Evolutionary conservation across 2,329 filamentous ascomycete species (phyloP), one percentile per base, ranked within the genome.

Genomic region (Stagonosporopsis rhizophila): DNA sequence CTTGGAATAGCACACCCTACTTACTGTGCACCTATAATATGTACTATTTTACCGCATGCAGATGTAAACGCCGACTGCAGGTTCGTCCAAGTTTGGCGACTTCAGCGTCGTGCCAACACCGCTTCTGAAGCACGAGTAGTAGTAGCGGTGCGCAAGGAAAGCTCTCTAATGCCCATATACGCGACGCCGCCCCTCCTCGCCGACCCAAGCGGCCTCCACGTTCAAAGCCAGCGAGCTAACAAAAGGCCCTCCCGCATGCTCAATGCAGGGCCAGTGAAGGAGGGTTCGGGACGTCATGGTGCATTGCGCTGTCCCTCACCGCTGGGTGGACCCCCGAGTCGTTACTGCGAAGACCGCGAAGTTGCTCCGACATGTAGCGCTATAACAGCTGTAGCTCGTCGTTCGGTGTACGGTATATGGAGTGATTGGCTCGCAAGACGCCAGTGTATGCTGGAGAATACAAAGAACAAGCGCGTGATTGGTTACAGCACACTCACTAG

Each of bases 141-240:
- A 32, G n/a, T 28, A 40, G 12, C 23, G 23, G 9, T 32, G 23
- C 23, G 14, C 6, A 17, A 34, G 27, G 17, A 50, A 50, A 50
- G 11, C 44, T 54, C 51, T 48, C 44, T 54, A 54, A 12, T 44
- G 15, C 4, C 44, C 27, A 30, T 20, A 19, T 37, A 15, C 30
- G n/a, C n/a, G n/a, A n/a, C n/a, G 34, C 38, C 48, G 19, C 30
- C 22, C 20, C 19, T 28, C 15, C 15, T n/a, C n/a, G n/a, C n/a
- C 28, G 11, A n/a, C 6, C 15, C 44, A 48, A 44, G 38, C 37
- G 23, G 44, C 28, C 37, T n/a, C 30, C 37, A 32, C 28, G 38
- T 54, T 47, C 30, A 7, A 42, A 38, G 6, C 1, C 27, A 38
- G 37, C 30, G 28, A 35, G 42, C 51, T 54, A 38, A 34, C 17